These are phyloP conservation scores for Tirmania nivea DNA, from an alignment of 495 filamentous ascomycete species.

Conservation along the genomic window DNA sequence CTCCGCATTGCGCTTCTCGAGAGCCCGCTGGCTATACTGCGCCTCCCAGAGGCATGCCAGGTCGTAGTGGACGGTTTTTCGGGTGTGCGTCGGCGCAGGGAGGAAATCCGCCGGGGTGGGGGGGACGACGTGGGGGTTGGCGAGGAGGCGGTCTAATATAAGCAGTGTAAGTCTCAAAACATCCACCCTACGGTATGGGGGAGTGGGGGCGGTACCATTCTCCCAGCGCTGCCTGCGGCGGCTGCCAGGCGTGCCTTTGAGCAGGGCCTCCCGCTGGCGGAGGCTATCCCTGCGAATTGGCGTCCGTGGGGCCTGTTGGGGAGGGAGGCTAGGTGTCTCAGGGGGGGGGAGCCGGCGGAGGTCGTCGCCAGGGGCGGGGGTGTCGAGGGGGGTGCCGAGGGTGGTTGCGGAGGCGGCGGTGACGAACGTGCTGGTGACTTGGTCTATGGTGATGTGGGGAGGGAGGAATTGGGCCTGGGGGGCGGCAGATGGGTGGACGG, in stretches of 20 bases:
- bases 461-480: neutral
- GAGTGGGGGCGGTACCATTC: slow-evolving; percentile 42
- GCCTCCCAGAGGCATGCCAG: slow-evolving; percentile 71
- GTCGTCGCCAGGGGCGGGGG: neutral
- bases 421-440: neutral
- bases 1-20: slow-evolving; percentile 11
- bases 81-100: slow-evolving; percentile 52
- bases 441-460: neutral
- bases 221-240: slow-evolving; percentile 78
- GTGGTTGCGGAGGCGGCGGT: too few relatives aligned
- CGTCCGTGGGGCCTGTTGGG: slow-evolving; percentile 12
- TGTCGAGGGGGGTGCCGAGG: neutral
- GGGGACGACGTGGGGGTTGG: slow-evolving; percentile 67
- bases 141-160: slow-evolving; percentile 50
- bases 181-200: neutral
- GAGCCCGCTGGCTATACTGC: neutral
- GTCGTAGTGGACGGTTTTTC: slow-evolving; percentile 66
- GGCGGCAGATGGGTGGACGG: too few relatives aligned
- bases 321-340: neutral
- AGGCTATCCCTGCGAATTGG: too few relatives aligned
- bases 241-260: slow-evolving; percentile 88
- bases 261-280: slow-evolving; percentile 58
- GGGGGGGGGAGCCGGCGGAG: neutral
- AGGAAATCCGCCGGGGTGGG: slow-evolving; percentile 65
- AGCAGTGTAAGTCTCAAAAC: neutral